Percentiles rank a stretch among this genome's conserved stretches.
Evolutionary conservation across 1,284 basidiomycete species (phyloP).

Genomic region (Ceratobasidium sp.): DNA sequence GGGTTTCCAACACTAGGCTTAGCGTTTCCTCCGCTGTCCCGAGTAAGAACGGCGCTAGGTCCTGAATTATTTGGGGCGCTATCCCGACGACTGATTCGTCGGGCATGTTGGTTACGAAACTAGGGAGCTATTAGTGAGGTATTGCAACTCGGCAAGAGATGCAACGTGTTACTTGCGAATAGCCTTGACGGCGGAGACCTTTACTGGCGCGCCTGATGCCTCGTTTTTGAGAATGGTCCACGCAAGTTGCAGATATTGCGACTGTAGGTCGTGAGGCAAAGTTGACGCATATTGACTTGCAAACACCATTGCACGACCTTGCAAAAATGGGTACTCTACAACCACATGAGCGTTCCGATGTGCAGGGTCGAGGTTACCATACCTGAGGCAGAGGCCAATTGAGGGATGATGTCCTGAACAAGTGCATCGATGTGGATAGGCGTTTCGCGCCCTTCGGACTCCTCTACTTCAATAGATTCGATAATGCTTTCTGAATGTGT

Average conservation of each 20-base stretch:
- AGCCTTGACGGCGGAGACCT: conserved; percentile 93
- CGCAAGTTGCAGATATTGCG: conserved; percentile 88
- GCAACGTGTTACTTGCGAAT: conserved; percentile 78
- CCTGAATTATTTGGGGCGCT: conserved; percentile 81
- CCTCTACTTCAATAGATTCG: conserved; percentile 81
- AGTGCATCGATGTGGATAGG: conserved; percentile 83
- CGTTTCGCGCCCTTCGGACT: conserved; percentile 65
- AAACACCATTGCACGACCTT: conserved; percentile 95
- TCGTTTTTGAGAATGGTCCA: conserved; percentile 83
- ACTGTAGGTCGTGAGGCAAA: conserved; percentile 76
- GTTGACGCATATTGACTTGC: conserved; percentile 88
- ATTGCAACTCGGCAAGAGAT: background rate
- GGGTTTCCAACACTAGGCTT: conserved; percentile 88
- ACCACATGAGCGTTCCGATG: conserved; percentile 15
- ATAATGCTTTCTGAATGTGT: conserved; percentile 82
- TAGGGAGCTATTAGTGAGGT: conserved; percentile 53
- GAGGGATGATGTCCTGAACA: conserved; percentile 83
- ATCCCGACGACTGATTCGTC: conserved; percentile 71
- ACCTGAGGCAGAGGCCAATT: conserved; percentile 76
- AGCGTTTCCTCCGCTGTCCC: conserved; percentile 89
- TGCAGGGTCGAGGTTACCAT: conserved; percentile 48
- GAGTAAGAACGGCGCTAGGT: conserved; percentile 85
- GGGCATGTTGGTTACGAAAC: conserved; percentile 75
- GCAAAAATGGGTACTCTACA: conserved; percentile 87
- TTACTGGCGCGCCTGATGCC: conserved; percentile 83